A percentile compares a stretch with the other conserved stretches of the same genome.
Evolutionary conservation across 2,329 filamentous ascomycete genomes (phyloP).

Genomic region (Aspergillus fructus): DNA sequence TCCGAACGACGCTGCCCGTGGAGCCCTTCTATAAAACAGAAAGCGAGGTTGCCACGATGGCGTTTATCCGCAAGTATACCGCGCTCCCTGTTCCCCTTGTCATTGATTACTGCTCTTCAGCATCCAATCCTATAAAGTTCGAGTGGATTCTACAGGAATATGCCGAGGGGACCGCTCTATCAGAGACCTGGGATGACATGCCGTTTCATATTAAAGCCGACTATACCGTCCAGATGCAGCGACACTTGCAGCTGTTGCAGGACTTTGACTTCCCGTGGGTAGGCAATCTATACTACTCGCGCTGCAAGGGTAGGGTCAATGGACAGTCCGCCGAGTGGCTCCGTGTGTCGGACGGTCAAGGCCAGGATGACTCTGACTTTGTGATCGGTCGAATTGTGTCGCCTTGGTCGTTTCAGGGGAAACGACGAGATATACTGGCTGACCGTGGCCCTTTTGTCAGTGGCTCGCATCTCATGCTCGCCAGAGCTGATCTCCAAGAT

Average conservation of each 20-base stretch:
- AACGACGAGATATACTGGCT: too few species aligned
- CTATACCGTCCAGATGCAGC: background rate
- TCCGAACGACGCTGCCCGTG: background rate
- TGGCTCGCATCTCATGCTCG: too few species aligned
- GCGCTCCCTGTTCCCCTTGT: background rate
- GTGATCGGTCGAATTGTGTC: too few species aligned
- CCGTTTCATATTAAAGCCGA: background rate
- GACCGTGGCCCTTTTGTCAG: too few species aligned
- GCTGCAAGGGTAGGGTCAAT: background rate
- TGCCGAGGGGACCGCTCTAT: background rate
- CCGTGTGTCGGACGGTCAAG: background rate
- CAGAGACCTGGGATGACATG: background rate
- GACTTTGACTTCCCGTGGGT: background rate
- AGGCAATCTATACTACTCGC: background rate
- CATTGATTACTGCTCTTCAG: background rate
- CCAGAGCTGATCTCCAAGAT: too few species aligned
- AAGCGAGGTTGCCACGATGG: background rate
- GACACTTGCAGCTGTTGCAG: background rate
- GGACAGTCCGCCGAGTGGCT: too few species aligned
- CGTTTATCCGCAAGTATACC: background rate
- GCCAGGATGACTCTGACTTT: background rate
- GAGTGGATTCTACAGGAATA: background rate
- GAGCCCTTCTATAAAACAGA: background rate
- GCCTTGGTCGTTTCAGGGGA: too few species aligned
- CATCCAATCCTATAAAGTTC: background rate